Conservation (phyloP, 495 filamentous ascomycete species). For the Hypoxylon intermedium region DNA sequence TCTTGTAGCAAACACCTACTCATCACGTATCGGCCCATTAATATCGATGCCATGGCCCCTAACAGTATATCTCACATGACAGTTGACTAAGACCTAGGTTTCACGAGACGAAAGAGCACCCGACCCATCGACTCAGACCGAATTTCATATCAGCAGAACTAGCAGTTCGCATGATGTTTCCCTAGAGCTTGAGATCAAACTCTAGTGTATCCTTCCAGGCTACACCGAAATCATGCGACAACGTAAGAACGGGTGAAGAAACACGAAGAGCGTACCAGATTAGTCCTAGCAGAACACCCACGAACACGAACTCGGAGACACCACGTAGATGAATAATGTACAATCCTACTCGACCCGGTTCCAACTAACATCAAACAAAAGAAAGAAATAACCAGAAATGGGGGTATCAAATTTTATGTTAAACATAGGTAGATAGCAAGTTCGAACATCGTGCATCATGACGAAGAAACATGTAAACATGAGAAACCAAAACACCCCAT, state of each 20-base stretch:
- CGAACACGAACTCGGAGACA: too few species aligned
- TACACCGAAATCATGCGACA: background rate
- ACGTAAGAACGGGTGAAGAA: too few species aligned
- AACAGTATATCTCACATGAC: slow-evolving; percentile 9
- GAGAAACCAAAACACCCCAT: slow-evolving; percentile 2
- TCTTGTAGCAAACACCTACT: background rate
- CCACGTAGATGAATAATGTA: too few species aligned
- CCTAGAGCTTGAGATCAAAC: background rate
- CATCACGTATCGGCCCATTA: slow-evolving; percentile 4
- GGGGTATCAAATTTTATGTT: slow-evolving; percentile 22
- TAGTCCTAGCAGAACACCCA: background rate
- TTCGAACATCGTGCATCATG: background rate
- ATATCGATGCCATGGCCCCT: background rate
- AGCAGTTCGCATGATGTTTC: background rate
- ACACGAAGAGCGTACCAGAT: too few species aligned
- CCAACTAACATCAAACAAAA: too few species aligned
- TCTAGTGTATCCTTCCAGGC: background rate
- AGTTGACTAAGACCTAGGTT: slow-evolving; percentile 1
- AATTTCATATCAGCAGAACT: background rate
- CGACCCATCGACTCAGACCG: background rate
- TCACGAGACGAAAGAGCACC: slow-evolving; percentile 11
- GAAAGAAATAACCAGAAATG: slow-evolving; percentile 18
- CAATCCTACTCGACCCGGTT: too few species aligned
- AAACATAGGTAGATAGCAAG: background rate
- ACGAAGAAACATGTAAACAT: slow-evolving; percentile 1